These are phyloP conservation scores for Plasmodium malariae DNA, from an alignment of 169 alveolate genomes.

Conservation along the genomic window DNA sequence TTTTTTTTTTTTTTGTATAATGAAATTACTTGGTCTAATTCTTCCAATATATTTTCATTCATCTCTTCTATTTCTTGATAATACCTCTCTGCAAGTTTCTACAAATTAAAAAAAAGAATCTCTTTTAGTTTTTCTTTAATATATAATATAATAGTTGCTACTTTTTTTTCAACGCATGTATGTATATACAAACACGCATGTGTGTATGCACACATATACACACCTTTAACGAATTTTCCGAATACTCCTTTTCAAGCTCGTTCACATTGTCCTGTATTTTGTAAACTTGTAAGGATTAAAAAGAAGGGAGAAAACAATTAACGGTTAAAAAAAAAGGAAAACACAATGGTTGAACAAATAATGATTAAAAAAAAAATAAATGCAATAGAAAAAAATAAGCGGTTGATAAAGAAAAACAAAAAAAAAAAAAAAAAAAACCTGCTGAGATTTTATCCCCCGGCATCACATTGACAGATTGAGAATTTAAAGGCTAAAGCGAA, in stretches of 20 bases:
- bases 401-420: not conserved
- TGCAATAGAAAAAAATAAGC: slow-evolving; percentile 6
- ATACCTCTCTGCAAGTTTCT: slow-evolving; percentile 64
- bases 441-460: slow-evolving; percentile 57
- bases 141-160: slow-evolving; percentile 1
- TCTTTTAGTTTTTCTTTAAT: not conserved
- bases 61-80: slow-evolving; percentile 42
- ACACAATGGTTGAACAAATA: not conserved
- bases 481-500: slow-evolving; percentile 32
- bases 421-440: slow-evolving; percentile 38
- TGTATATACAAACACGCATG: not conserved
- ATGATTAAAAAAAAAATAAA: not conserved
- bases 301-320: not conserved
- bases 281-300: slow-evolving; percentile 31
- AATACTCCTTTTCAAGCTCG: slow-evolving; percentile 24
- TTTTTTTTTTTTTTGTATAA: not conserved
- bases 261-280: slow-evolving; percentile 29
- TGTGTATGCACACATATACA: not conserved
- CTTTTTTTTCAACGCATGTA: not conserved
- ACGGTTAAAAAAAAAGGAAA: not conserved
- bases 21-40: slow-evolving; percentile 57
- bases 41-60: slow-evolving; percentile 67
- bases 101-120: not conserved
- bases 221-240: slow-evolving; percentile 64
- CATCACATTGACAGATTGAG: slow-evolving; percentile 63